phyloP scores from a whole-genome alignment of 2,329 filamentous ascomycete species.

The Trichoderma sp. region DNA sequence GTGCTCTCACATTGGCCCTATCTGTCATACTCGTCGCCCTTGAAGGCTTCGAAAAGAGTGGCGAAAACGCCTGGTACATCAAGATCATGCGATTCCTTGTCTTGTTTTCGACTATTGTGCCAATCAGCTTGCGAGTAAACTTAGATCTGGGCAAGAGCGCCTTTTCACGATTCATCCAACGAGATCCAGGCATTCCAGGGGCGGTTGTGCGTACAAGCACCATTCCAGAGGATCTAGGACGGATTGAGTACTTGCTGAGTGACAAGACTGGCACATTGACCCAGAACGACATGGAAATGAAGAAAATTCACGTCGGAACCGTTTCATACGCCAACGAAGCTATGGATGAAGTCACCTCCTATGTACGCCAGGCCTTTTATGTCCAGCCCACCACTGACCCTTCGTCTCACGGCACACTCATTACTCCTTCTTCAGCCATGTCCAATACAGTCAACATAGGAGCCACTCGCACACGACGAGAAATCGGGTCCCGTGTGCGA shows the following conservation, averaged over 20 bases:
- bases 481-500: constrained; percentile 90
- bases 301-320: constrained; percentile 97
- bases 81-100: constrained; percentile 98
- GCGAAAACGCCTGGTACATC: constrained; percentile 80
- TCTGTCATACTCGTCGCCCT: constrained; percentile 87
- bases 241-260: constrained; percentile 93
- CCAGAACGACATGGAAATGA: constrained; percentile 98
- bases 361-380: constrained; percentile 82
- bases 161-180: constrained; percentile 94
- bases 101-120: constrained; percentile 98
- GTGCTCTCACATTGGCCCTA: constrained; percentile 79
- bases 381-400: constrained; percentile 48
- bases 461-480: constrained; percentile 81
- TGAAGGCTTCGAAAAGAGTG: constrained; percentile 72
- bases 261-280: constrained; percentile 99
- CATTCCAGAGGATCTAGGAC: constrained; percentile 92
- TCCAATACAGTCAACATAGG: constrained; percentile 59
- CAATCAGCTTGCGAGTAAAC: constrained; percentile 94
- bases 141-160: constrained; percentile 96
- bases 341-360: constrained; percentile 93
- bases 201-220: constrained; percentile 96
- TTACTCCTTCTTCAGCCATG: constrained; percentile 75
- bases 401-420: constrained; percentile 53
- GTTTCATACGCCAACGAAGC: constrained; percentile 98
- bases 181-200: constrained; percentile 83